Base-by-base conservation (phyloP, 768 basidiomycete genomes). In the Kwoniella dendrophila region DNA sequence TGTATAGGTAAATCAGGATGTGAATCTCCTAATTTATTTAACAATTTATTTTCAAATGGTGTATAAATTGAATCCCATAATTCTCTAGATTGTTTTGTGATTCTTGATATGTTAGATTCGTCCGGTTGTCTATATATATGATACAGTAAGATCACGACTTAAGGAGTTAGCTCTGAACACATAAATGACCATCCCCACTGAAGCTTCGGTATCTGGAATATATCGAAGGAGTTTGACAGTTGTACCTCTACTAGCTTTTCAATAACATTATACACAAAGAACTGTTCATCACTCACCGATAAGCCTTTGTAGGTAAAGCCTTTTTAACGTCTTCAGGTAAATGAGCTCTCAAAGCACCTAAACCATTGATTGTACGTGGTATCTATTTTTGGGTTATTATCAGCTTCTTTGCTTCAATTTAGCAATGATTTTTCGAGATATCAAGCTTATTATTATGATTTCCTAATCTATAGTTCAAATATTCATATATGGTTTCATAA, bases 21-120 rank as follows among this genome's bases (percentile, higher is more conserved):
- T 82, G 91, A 90, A 58, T 85, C 84, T 76, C 84, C 87, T 66
- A 95, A 84, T 82, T 92, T 95, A 82, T 86, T 82, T 80, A 90
- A 85, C 75, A 95, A 86, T 81, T 94, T 95, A 82, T 86, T 86
- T 75, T 87, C 88, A 82, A 92, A 89, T 77, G 92, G 92, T 78
- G 86, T 82, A 79, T 95, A 95, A 80, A 95, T 92, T 56, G 86
- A 85, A 78, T 88, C 83, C 90, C 92, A 95, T 66, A 95, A 83
- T 50, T 79, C 82, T 74, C 79, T 84, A 45, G 90, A 90, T 73
- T 88, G 86, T 73, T 82, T 81, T 77, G 86, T 73, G 64, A 87
- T 87, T 73, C 84, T 81, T 80, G 89, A 84, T 29, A 75, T 59
- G 77, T 90, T 85, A 78, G 86, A 87, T 68, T 57, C 57, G 8